These are phyloP conservation scores for Ustulina deusta DNA, from an alignment of 2,329 filamentous ascomycete genomes.

Conservation along the genomic window DNA sequence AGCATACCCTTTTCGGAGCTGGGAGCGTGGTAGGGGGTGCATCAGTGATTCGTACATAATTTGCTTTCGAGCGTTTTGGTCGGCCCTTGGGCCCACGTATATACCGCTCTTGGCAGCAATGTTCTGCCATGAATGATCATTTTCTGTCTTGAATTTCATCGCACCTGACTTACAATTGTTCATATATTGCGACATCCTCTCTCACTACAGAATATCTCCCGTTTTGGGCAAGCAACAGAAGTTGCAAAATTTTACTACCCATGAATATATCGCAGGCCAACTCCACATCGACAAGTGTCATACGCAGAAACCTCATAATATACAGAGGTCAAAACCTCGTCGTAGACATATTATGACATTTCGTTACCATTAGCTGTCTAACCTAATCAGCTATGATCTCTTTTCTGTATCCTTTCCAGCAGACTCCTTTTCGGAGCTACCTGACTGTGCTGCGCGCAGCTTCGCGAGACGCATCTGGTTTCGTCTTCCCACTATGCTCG, in stretches of 20 bases:
- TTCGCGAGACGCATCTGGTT: constrained; percentile 71
- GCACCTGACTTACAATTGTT: background rate
- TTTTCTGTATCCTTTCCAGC: background rate
- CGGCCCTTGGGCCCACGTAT: constrained; percentile 25
- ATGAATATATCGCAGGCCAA: background rate
- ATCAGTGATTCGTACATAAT: constrained; percentile 27
- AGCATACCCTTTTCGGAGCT: constrained; percentile 29
- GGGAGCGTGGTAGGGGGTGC: constrained; percentile 13
- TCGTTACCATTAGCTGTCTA: no score
- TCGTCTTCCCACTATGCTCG: constrained; percentile 73
- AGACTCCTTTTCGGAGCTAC: constrained; percentile 27
- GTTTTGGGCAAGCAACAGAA: background rate
- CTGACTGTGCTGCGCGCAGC: constrained; percentile 41
- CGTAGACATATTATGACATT: background rate
- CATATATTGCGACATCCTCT: background rate
- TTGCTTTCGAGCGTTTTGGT: constrained; percentile 19
- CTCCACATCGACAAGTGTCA: background rate
- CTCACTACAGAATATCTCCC: background rate
- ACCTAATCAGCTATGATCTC: background rate
- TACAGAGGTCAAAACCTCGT: background rate
- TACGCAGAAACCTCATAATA: background rate
- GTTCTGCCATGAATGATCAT: constrained; percentile 22
- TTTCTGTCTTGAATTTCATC: background rate
- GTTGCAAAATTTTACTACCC: background rate
- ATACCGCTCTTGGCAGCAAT: constrained; percentile 37